These are phyloP conservation scores for Tolypocladium nubicola DNA, from an alignment of 2,329 filamentous ascomycete genomes.

Conservation along the genomic window DNA sequence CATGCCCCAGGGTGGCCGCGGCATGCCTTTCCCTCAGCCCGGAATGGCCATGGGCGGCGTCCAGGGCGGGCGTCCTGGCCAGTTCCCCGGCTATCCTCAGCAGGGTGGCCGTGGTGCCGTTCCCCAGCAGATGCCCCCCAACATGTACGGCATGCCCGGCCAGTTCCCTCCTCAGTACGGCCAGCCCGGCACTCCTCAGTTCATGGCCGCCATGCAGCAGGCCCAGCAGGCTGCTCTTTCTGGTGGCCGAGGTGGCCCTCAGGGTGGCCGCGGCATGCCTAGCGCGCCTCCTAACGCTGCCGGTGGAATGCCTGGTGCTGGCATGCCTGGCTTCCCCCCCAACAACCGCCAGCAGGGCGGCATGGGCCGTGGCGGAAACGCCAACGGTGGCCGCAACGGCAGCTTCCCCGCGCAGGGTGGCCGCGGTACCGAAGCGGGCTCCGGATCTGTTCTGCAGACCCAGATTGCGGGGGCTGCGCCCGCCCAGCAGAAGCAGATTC, in stretches of 20 bases:
- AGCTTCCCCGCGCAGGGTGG: constrained; percentile 37
- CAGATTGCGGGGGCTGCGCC: constrained; percentile 47
- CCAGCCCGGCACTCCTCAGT: constrained; percentile 70
- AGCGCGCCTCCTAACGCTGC: constrained; percentile 59
- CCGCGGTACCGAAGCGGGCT: constrained; percentile 27
- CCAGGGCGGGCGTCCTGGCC: constrained; percentile 73
- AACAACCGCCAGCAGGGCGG: constrained; percentile 43
- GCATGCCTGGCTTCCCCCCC: constrained; percentile 47
- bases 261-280: constrained; percentile 62
- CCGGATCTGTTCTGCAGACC: constrained; percentile 36
- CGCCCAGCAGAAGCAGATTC: constrained; percentile 93
- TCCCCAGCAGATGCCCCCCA: constrained; percentile 78
- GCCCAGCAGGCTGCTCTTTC: constrained; percentile 50
- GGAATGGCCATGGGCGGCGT: constrained; percentile 58
- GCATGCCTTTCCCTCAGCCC: constrained; percentile 55
- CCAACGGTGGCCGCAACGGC: constrained; percentile 29
- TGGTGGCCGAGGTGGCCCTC: constrained; percentile 53
- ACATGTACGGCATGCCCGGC: constrained; percentile 71
- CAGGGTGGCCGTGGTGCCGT: constrained; percentile 81
- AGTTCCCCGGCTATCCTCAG: constrained; percentile 78
- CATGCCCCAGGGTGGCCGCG: constrained; percentile 53
- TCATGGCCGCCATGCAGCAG: constrained; percentile 76
- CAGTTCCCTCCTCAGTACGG: constrained; percentile 75
- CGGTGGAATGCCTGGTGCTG: constrained; percentile 35
- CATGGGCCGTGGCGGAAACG: constrained; percentile 33